Base-by-base conservation (phyloP, 352 stramenopile genomes). In the Globisporangium apiculatum region DNA sequence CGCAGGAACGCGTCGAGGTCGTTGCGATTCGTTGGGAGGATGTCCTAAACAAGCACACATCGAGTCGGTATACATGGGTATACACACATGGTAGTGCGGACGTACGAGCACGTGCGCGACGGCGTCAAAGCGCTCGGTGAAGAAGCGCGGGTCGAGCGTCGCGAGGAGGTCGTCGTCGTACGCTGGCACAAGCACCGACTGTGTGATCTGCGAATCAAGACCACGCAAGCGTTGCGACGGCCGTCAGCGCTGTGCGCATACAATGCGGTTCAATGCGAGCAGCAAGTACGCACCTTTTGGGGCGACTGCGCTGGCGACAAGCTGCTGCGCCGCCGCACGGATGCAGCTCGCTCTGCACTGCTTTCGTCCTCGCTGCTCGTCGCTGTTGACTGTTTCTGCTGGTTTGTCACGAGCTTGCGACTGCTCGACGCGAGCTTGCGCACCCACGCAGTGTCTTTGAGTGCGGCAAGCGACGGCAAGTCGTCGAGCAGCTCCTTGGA, bases 41-140 rank as follows among this genome's bases (percentile, higher is more conserved):
- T 84, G 38, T 92, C 75, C 83, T 94, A 0, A 17, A 12, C 41
- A 15, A 46, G 10, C 5, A 49, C 36, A 15, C 3, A 52, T 17
- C 48, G 15, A 31, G 11, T 35, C 7, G 53, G 48, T 18, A 43
- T 24, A 53, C 17, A 17, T 48, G n/a, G n/a, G 4, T 17, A 18
- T 48, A 17, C 12, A 11, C 24, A 14, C 1, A 15, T n/a, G 7
- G 24, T 31, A 31, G 24, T 31, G 24, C 2, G 24, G 36, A 46
- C 62, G 14, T 65, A 92, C 85, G 60, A 95, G 67, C 55, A 90
- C 68, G 51, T 89, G 75, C 3, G 71, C 72, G 0, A 87, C 61
- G 7, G 76, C 64, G 45, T 95, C 83, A 55, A 95, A 95, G 48
- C 58, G 73, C 54, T 89, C 74, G 0, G 83, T 94, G 60, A 91